Percentiles rank a stretch among this genome's conserved stretches.
Conservation (phyloP, 257 asterid genomes). For the Capsicum chinense region DNA sequence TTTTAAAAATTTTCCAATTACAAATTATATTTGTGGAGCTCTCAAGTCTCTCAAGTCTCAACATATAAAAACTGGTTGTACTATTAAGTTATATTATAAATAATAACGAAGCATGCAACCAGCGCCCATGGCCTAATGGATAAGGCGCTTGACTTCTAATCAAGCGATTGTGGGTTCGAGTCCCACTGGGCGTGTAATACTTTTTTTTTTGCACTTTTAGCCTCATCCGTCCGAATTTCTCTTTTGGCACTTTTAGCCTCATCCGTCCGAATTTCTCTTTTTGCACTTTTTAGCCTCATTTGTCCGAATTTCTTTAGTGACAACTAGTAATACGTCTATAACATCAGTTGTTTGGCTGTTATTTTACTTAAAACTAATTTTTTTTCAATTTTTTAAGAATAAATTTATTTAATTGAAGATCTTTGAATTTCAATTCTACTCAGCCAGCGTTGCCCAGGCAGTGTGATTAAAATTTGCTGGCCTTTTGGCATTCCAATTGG, state of each 20-base stretch:
- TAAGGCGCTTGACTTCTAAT: slow-evolving; percentile 28
- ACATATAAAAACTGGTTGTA: not conserved
- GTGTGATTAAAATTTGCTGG: not conserved
- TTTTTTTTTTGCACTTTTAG: not conserved
- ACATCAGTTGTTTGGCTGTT: no score
- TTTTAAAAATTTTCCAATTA: not conserved
- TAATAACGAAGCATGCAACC: not conserved
- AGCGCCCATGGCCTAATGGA: slow-evolving; percentile 25
- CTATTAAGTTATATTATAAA: not conserved
- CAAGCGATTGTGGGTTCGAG: slow-evolving; percentile 26
- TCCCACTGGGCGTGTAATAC: not conserved
- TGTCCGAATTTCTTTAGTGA: no score
- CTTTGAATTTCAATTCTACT: not conserved
- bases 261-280: no score
- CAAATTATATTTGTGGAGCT: not conserved
- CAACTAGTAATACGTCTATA: no score
- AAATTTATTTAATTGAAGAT: not conserved
- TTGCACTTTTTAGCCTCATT: no score
- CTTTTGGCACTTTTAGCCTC: no score
- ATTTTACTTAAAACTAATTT: not conserved
- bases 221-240: no score
- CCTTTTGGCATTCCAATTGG: no score
- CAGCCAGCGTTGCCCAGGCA: not conserved
- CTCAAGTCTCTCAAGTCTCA: not conserved
- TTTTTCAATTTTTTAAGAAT: no score